These are phyloP conservation scores for Quercus rubra DNA, from an alignment of 306 rosid genomes.

Conservation along the genomic window DNA sequence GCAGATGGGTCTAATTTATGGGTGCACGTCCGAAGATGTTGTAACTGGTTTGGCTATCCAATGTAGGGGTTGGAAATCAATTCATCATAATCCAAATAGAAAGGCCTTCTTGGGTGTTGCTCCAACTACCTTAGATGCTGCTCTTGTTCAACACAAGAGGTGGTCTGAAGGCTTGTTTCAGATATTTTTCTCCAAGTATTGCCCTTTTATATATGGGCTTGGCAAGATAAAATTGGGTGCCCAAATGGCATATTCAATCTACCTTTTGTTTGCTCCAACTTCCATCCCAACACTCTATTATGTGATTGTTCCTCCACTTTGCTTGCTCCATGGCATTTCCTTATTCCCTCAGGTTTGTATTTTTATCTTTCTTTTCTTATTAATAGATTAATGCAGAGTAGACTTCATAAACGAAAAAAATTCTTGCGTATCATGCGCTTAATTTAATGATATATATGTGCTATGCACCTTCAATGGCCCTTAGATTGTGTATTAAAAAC, in stretches of 20 bases:
- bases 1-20: constrained; percentile 74
- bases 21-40: constrained; percentile 59
- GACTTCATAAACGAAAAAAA: too few species aligned
- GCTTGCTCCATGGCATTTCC: constrained; percentile 48
- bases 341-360: constrained; percentile 60
- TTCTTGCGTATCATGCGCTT: too few species aligned
- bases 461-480: too few species aligned
- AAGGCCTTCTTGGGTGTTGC: constrained; percentile 63
- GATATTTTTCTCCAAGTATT: constrained; percentile 59
- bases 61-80: constrained; percentile 77
- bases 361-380: background rate
- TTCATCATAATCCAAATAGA: constrained; percentile 58
- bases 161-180: constrained; percentile 71
- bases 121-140: constrained; percentile 50
- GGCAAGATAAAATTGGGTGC: constrained; percentile 48
- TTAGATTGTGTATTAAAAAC: too few species aligned
- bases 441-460: too few species aligned
- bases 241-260: constrained; percentile 59
- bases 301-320: constrained; percentile 52
- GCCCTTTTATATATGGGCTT: constrained; percentile 71
- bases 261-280: constrained; percentile 66
- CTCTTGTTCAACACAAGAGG: constrained; percentile 51
- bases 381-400: background rate
- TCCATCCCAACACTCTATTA: constrained; percentile 54
- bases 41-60: constrained; percentile 54